Conservation (phyloP, 2,329 filamentous ascomycete species). For the Elsinoe perseae region DNA sequence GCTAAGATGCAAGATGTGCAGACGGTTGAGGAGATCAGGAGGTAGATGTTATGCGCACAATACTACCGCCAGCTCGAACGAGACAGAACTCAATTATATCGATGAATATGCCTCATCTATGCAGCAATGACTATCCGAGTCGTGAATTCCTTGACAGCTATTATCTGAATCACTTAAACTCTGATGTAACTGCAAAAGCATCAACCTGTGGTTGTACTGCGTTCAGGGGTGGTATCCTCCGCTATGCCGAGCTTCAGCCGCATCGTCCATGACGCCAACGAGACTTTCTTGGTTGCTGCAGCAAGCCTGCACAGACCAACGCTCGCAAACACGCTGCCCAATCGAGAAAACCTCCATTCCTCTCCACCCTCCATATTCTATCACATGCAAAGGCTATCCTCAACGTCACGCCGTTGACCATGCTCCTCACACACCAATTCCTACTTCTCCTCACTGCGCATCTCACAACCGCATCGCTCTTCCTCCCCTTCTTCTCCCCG, state of each 20-base stretch:
- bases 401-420: background rate
- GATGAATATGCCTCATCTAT: no score
- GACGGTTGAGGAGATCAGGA: constrained; percentile 19
- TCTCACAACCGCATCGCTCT: background rate
- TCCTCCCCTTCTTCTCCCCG: background rate
- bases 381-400: background rate
- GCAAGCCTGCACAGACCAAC: background rate
- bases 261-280: background rate
- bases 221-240: background rate
- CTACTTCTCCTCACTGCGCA: background rate
- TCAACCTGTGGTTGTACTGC: no score
- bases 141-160: no score
- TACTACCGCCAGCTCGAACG: background rate
- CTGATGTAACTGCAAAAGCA: no score
- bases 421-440: background rate
- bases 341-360: background rate
- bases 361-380: background rate
- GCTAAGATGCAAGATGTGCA: constrained; percentile 18
- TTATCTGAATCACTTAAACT: no score
- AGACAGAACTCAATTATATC: no score
- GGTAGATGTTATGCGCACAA: background rate
- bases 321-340: background rate
- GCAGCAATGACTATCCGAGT: no score
- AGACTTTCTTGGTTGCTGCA: background rate
- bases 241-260: background rate